phyloP scores from a whole-genome alignment of 345 rosid species.

The Erodium maritimum region DNA sequence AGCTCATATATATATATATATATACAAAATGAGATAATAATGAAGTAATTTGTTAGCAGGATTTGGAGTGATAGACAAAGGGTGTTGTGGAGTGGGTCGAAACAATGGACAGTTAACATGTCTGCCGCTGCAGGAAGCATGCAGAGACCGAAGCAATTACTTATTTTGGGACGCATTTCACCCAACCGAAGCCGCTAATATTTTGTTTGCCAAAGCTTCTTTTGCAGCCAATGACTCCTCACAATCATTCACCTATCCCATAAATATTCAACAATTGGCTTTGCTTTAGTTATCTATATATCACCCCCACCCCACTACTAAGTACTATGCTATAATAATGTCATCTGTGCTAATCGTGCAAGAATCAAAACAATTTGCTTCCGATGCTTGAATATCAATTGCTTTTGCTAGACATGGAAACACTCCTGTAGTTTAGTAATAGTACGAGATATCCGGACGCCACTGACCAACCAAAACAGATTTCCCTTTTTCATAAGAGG shows the following conservation, averaged over 20 bases:
- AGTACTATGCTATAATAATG: too few species aligned
- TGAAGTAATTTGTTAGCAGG: constrained; percentile 20
- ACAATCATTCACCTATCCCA: constrained; percentile 48
- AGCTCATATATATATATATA: too few species aligned
- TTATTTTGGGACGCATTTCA: constrained; percentile 94
- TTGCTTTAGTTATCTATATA: constrained; percentile 15
- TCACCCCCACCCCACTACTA: too few species aligned
- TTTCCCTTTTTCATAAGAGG: too few species aligned
- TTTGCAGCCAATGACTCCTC: constrained; percentile 17
- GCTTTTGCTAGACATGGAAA: too few species aligned
- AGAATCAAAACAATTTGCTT: too few species aligned
- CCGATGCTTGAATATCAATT: too few species aligned
- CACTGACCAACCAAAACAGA: too few species aligned
- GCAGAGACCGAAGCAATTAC: constrained; percentile 52
- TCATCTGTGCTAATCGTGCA: too few species aligned
- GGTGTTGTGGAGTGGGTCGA: constrained; percentile 91
- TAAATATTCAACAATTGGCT: constrained; percentile 60
- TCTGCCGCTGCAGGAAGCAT: constrained; percentile 63
- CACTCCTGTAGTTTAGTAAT: too few species aligned
- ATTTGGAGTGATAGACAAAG: constrained; percentile 71
- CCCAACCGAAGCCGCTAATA: constrained; percentile 66
- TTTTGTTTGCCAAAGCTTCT: constrained; percentile 43
- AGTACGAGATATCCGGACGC: too few species aligned
- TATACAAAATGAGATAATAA: too few species aligned
- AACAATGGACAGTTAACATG: constrained; percentile 91